A percentile compares a stretch with the other conserved stretches of the same genome.
Evolutionary conservation across 1,284 basidiomycete genomes (phyloP).

Genomic region (Neonothopanus nambi): DNA sequence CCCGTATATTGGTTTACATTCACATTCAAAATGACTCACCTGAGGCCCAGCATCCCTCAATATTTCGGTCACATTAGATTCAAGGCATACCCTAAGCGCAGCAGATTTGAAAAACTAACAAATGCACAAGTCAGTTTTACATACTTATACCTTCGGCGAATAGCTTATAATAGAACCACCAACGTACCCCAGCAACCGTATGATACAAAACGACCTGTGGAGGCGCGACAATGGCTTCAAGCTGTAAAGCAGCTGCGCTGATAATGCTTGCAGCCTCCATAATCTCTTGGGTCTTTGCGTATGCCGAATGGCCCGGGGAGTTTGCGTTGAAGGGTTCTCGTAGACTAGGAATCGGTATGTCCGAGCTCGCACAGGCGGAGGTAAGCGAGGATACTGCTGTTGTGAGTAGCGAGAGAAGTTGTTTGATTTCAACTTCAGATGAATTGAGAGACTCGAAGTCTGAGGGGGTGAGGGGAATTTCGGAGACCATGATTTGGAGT

Average conservation of each 20-base stretch:
- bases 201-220: slow-evolving; percentile 30
- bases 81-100: slow-evolving; percentile 28
- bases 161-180: too few relatives aligned
- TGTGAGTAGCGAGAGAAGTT: slow-evolving; percentile 25
- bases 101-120: slow-evolving; percentile 16
- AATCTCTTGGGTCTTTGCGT: too few relatives aligned
- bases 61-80: slow-evolving; percentile 36
- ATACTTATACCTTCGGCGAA: slow-evolving; percentile 4
- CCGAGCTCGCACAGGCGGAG: slow-evolving; percentile 19
- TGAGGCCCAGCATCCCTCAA: slow-evolving; percentile 34
- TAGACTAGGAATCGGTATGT: slow-evolving; percentile 24
- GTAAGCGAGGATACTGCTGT: slow-evolving; percentile 25
- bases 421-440: neutral
- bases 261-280: slow-evolving; percentile 33
- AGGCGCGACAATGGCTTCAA: slow-evolving; percentile 33
- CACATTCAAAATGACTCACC: too few relatives aligned
- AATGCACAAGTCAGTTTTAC: neutral
- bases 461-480: too few relatives aligned
- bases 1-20: too few relatives aligned
- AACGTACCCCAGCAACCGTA: slow-evolving; percentile 30
- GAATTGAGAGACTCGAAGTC: too few relatives aligned
- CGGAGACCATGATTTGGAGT: too few relatives aligned
- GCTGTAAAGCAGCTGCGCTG: slow-evolving; percentile 37
- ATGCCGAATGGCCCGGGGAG: slow-evolving; percentile 23
- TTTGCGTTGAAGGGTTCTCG: slow-evolving; percentile 27